Evolutionary conservation across 306 rosid genomes (phyloP), one percentile per base, ranked within the genome.

Genomic region (Cucurbita ficifolia): DNA sequence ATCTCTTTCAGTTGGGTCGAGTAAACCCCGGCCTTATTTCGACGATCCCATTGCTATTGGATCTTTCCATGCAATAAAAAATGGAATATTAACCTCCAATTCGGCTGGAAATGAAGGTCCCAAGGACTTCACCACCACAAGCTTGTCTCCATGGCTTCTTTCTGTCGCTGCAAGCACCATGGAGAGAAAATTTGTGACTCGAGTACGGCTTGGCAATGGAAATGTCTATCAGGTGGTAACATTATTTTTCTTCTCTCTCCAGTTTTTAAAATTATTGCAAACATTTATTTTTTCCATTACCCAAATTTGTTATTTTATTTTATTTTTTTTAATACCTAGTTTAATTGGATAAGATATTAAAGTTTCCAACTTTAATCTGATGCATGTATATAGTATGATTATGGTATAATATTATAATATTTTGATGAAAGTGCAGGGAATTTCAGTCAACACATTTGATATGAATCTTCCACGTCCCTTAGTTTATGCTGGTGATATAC

Each of bases 161-260:
- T 80, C 89, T 2, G 87, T 83, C 18, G 92, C 84, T 56, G 88
- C 90, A 6, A 79, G 77, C 75, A 54, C 84, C n/a, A 77, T 70
- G 45, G 87, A 73, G 5, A 69, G 87, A 53, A 77, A 76, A 58
- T 82, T 84, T 7, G 4, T 43, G 19, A 65, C 90, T 42, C 53
- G 79, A 16, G 82, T 84, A 12, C 73, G 50, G 4, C 72, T 88
- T 36, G 88, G 84, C 7, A 76, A 84, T 12, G 61, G 73, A 4
- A 39, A 11, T 0, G 22, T n/a, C 8, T 83, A 10, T 59, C 80
- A 78, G 87, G 88, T 85, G 87, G 88, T 85, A 9, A 70, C 2
- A 1, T 64, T 21, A 0, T 18, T 36, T 59, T 33, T 24, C 2
- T 6, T 5, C 9, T 9, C 4, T 56, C 16, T n/a, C n/a, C n/a